These are phyloP conservation scores for Maudiozyma saulgeensis DNA, from an alignment of 805 yeast genomes.

Conservation along the genomic window DNA sequence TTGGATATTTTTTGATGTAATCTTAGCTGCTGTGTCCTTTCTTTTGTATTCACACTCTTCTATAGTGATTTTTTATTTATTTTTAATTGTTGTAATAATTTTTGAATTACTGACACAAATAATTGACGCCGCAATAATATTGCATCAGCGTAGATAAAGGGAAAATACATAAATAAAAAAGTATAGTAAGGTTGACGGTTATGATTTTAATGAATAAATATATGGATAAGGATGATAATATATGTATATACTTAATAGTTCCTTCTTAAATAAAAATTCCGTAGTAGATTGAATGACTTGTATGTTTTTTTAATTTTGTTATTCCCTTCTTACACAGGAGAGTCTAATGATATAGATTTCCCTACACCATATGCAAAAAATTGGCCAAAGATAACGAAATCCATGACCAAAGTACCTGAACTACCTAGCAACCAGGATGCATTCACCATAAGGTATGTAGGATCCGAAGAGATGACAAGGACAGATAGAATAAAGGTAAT, in stretches of 20 bases:
- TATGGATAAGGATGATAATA: neutral
- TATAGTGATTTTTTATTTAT: neutral
- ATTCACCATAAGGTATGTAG: conserved; percentile 65
- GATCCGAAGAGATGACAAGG: conserved; percentile 60
- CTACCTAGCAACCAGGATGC: conserved; percentile 91
- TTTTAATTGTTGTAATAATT: neutral
- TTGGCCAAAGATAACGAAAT: conserved; percentile 75
- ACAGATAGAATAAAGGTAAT: conserved; percentile 84
- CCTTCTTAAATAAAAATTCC: no score
- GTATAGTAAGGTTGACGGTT: neutral
- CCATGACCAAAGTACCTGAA: conserved; percentile 76
- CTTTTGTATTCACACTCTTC: neutral
- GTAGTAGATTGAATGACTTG: no score
- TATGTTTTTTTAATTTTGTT: no score
- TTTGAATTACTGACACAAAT: neutral
- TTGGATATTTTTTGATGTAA: no score
- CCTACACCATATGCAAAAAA: conserved; percentile 58
- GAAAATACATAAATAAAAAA: neutral
- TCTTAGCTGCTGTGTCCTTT: neutral
- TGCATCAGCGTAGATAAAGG: no score
- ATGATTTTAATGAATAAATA: neutral
- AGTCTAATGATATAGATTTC: neutral
- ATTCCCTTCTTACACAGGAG: neutral
- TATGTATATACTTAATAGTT: neutral
- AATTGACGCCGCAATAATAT: neutral